These are phyloP conservation scores for Strobilomyces dryophilus DNA, from an alignment of 768 basidiomycete species.

Conservation along the genomic window DNA sequence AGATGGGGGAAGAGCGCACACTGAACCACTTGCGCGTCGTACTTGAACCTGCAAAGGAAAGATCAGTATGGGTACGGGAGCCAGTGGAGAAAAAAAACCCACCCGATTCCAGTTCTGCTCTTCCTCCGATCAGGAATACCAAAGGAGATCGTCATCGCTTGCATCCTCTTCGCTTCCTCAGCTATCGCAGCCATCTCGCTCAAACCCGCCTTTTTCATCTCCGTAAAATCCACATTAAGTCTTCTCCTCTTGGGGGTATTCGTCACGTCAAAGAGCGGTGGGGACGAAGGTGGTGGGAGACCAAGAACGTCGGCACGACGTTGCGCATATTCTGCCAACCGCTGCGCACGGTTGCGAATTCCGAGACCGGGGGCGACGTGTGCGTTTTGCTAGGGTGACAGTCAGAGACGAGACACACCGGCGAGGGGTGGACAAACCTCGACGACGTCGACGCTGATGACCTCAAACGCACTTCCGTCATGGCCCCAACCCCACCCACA, in stretches of 20 bases:
- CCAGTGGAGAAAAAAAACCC: conserved; percentile 14
- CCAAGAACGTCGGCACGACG: conserved; percentile 48
- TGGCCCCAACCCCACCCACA: conserved; percentile 77
- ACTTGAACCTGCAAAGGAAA: conserved; percentile 44
- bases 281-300: conserved; percentile 21
- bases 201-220: conserved; percentile 19
- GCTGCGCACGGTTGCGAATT: conserved; percentile 59
- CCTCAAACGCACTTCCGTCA: conserved; percentile 73
- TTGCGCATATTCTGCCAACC: conserved; percentile 62
- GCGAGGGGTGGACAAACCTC: conserved; percentile 41
- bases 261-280: conserved; percentile 33
- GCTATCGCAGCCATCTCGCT: conserved; percentile 24
- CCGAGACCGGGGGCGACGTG: conserved; percentile 53
- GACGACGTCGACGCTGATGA: conserved; percentile 59
- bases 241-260: conserved; percentile 30
- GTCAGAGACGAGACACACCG: conserved; percentile 2
- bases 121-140: conserved; percentile 30
- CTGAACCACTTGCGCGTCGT: conserved; percentile 40
- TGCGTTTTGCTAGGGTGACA: conserved; percentile 41
- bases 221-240: conserved; percentile 24
- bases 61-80: not conserved
- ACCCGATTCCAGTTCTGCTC: conserved; percentile 44
- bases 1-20: conserved; percentile 42
- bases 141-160: conserved; percentile 47
- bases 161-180: conserved; percentile 40